phyloP scores from a whole-genome alignment of 2,329 filamentous ascomycete genomes.

The Arthrobotrys musiformis region DNA sequence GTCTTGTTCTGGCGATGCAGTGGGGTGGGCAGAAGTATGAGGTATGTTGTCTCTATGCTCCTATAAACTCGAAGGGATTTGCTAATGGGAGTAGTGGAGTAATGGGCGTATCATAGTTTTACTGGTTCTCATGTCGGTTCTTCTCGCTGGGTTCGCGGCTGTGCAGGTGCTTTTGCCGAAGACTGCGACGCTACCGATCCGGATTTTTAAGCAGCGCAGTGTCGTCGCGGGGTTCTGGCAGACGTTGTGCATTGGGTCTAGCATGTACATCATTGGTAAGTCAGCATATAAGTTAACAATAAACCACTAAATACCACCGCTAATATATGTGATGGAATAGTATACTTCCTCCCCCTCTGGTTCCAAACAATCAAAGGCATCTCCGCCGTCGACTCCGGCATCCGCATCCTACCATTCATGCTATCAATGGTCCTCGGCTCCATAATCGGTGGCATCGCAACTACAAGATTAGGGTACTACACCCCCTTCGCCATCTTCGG shows the following conservation, averaged over 20 bases:
- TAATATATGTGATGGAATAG: conserved; percentile 62
- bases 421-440: conserved; percentile 68
- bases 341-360: conserved; percentile 68
- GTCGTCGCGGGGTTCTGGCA: conserved; percentile 66
- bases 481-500: conserved; percentile 68
- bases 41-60: not conserved
- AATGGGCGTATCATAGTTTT: conserved; percentile 68
- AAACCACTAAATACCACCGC: not conserved
- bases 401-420: conserved; percentile 69
- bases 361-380: conserved; percentile 69
- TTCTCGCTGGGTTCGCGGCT: conserved; percentile 65
- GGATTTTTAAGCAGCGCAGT: conserved; percentile 69
- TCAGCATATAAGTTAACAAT: too few species aligned
- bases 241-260: conserved; percentile 65
- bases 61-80: not conserved
- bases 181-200: conserved; percentile 69
- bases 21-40: conserved; percentile 70
- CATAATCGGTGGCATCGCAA: conserved; percentile 66
- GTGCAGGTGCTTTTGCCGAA: conserved; percentile 66
- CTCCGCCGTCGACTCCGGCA: conserved; percentile 67
- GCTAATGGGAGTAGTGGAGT: conserved; percentile 66
- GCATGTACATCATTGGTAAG: conserved; percentile 61
- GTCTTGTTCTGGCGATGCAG: conserved; percentile 72
- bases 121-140: conserved; percentile 67
- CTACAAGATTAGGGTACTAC: conserved; percentile 71